phyloP scores from a whole-genome alignment of 306 rosid genomes.

The Ormosia semicastrata region DNA sequence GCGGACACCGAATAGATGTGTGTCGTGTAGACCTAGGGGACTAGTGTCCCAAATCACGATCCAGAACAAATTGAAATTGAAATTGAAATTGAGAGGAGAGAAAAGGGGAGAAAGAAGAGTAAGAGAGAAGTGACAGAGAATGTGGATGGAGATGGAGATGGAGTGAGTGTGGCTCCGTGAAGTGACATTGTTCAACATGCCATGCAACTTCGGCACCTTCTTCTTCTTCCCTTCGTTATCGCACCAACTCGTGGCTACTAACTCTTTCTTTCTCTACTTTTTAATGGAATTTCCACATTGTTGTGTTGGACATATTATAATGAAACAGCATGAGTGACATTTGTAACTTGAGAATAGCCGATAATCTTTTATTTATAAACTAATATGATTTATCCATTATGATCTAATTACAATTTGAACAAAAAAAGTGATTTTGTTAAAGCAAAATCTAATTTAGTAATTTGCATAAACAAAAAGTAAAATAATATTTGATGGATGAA shows the following conservation, averaged over 20 bases:
- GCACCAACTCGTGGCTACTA: conserved; percentile 79
- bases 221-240: conserved; percentile 61
- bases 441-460: too few relatives aligned
- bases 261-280: conserved; percentile 12
- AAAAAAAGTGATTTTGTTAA: too few relatives aligned
- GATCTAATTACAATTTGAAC: too few relatives aligned
- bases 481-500: too few relatives aligned
- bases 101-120: not conserved
- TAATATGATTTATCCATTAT: too few relatives aligned
- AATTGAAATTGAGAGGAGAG: conserved; percentile 18
- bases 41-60: too few relatives aligned
- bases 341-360: not conserved
- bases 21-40: too few relatives aligned
- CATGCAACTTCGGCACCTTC: conserved; percentile 74
- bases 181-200: conserved; percentile 68
- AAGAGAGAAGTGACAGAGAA: conserved; percentile 31
- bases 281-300: not conserved
- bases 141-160: conserved; percentile 46
- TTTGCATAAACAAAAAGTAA: too few relatives aligned
- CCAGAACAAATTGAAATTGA: not conserved
- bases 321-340: not conserved
- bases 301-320: too few relatives aligned
- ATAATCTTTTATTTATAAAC: not conserved
- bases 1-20: too few relatives aligned
- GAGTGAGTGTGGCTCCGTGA: conserved; percentile 37